phyloP scores from a whole-genome alignment of 345 rosid genomes.

The Luvunga scandens region DNA sequence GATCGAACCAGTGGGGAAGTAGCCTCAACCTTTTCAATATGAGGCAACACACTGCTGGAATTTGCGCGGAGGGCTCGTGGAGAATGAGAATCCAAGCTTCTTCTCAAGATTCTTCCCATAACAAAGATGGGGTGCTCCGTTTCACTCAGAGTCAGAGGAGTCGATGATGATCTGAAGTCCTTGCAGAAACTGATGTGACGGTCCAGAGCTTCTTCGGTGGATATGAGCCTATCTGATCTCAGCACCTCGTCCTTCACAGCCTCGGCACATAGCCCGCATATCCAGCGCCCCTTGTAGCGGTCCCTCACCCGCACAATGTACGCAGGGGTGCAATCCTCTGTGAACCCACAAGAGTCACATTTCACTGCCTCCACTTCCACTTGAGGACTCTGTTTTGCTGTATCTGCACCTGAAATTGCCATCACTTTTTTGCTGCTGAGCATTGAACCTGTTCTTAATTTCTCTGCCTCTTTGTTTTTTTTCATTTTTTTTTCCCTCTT shows the following conservation, averaged over 20 bases:
- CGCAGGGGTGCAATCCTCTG: constrained; percentile 59
- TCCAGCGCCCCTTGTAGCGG: constrained; percentile 56
- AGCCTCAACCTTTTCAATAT: constrained; percentile 26
- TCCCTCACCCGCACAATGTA: constrained; percentile 50
- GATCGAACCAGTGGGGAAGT: constrained; percentile 44
- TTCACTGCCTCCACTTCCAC: constrained; percentile 44
- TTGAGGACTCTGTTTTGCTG: constrained; percentile 8
- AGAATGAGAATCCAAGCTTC: constrained; percentile 53
- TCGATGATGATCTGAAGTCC: constrained; percentile 30
- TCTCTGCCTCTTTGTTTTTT: not conserved
- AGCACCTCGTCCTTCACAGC: constrained; percentile 59
- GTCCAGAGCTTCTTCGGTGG: constrained; percentile 54
- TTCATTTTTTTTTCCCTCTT: not conserved
- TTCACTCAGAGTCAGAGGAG: constrained; percentile 17
- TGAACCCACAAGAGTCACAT: constrained; percentile 60
- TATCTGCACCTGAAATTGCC: constrained; percentile 34
- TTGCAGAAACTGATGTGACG: constrained; percentile 48
- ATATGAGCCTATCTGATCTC: constrained; percentile 44
- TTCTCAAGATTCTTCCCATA: constrained; percentile 52
- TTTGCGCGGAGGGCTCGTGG: constrained; percentile 38
- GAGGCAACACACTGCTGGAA: constrained; percentile 46
- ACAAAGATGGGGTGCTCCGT: constrained; percentile 71
- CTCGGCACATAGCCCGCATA: constrained; percentile 64
- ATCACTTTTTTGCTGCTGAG: constrained; percentile 15
- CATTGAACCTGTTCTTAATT: constrained; percentile 18